Base-by-base conservation (phyloP, 2,329 filamentous ascomycete genomes). In the Paradendryphiella salina region DNA sequence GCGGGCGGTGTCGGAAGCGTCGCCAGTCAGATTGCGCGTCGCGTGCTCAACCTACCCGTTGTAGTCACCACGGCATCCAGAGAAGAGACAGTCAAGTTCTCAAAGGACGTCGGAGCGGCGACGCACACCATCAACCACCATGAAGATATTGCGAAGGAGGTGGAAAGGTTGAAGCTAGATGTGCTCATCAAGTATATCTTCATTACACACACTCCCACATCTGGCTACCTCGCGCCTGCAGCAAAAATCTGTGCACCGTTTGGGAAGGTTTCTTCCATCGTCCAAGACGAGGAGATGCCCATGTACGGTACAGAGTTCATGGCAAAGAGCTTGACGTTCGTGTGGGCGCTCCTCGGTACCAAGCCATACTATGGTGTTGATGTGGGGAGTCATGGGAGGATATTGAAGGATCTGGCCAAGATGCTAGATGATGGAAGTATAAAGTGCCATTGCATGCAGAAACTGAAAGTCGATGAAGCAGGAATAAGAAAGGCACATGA, bases 251-350 rank as follows among this genome's bases (percentile, higher is more conserved):
- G 47, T 14, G 36, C 42, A 0, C 42, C 47, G 0, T 50, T 50
- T 34, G 47, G 47, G 6, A 50, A 39, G 4, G 42, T 50, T 1
- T 50, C 41, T 15, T 46, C 47, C 6, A 50, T 50, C 17, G 47
- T 50, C 0, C 47, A 50, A 17, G 47, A 50, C 42, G 46, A 46
- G 36, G 31, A 46, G 9, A 50, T 50, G 36, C 35, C 47, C n/a
- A 50, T 50, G 47, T 50, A 50, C 23, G 47, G 35, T 10, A 50
- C 47, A 7, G 47, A 50, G 17, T 50, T 50, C 35, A 50, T 50
- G 47, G 36, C 47, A 38, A 50, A 50, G 31, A 50, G 47, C 14
- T 21, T 50, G n/a, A 40, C 47, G 1, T 50, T 46, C 31, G 31
- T 35, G 4, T 50, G 48, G 48, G 48, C 48, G 1, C 18, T 50